Evolutionary conservation across 371 early-diverging fungal species (phyloP).

Genomic region (Nematocida sp.): DNA sequence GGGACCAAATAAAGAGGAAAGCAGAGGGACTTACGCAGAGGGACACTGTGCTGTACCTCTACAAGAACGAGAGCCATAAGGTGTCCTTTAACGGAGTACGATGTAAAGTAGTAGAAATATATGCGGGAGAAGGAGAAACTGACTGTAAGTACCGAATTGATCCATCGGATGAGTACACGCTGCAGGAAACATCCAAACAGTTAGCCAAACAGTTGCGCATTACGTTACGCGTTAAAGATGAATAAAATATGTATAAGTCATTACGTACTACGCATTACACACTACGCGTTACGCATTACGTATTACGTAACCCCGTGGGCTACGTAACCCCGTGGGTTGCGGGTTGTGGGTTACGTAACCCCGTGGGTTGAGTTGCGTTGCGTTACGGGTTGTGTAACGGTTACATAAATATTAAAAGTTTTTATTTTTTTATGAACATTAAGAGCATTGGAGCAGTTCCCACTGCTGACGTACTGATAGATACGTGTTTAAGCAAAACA

Average conservation of each 20-base stretch:
- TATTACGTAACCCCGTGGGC: no score
- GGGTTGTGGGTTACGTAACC: no score
- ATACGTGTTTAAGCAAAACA: constrained; percentile 93
- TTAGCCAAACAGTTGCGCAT: not conserved
- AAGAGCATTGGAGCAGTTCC: constrained; percentile 93
- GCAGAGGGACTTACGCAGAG: not conserved
- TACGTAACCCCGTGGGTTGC: no score
- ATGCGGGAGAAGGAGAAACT: constrained; percentile 26
- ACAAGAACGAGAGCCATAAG: not conserved
- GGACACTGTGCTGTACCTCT: constrained; percentile 26
- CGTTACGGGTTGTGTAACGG: no score
- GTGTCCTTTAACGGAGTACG: not conserved
- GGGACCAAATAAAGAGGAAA: not conserved
- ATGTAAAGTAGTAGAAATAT: not conserved
- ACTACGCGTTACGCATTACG: no score
- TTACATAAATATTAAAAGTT: no score
- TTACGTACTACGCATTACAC: no score
- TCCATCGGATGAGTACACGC: not conserved
- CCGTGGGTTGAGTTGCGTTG: no score
- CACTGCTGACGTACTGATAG: constrained; percentile 82
- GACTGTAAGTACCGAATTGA: not conserved
- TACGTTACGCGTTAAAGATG: not conserved
- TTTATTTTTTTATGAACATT: constrained; percentile 68
- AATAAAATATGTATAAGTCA: no score
- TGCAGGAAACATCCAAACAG: not conserved